These are phyloP conservation scores for Patellifolia procumbens DNA, from an alignment of 179 eudicot species.

Conservation along the genomic window DNA sequence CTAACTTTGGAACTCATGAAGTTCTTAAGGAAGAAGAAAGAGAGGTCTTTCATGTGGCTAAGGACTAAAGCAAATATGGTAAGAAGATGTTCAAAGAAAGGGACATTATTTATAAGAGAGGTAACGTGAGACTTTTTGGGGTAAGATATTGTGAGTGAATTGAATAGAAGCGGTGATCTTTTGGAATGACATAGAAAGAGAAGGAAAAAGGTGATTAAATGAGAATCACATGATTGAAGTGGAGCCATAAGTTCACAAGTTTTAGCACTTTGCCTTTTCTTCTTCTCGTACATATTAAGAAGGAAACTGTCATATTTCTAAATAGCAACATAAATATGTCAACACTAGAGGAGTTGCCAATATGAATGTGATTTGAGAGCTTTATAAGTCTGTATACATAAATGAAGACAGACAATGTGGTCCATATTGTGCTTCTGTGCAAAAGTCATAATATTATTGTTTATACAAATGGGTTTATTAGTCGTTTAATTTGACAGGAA, in stretches of 20 bases:
- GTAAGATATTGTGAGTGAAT: conserved; percentile 6
- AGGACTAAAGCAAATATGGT: neutral
- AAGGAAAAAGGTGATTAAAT: conserved; percentile 11
- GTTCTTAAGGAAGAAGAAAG: conserved; percentile 68
- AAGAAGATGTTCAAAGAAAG: neutral
- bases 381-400: neutral
- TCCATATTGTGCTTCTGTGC: neutral
- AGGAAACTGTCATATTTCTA: too few relatives aligned
- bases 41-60: conserved; percentile 64
- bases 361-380: too few relatives aligned
- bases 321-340: too few relatives aligned
- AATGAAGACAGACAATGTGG: neutral
- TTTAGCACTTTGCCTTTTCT: conserved; percentile 26
- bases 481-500: neutral
- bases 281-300: too few relatives aligned
- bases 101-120: conserved; percentile 18
- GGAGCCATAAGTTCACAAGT: conserved; percentile 37
- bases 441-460: neutral
- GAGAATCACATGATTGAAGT: conserved; percentile 39
- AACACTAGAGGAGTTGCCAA: too few relatives aligned
- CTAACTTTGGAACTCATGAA: conserved; percentile 60
- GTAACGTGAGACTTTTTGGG: conserved; percentile 3
- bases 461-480: neutral
- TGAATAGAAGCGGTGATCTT: conserved; percentile 31
- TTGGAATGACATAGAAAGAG: neutral